A percentile compares a stretch with the other conserved stretches of the same genome.
Evolutionary conservation across 73 alveolate genomes (phyloP).

Genomic region (Halteria grandinella): DNA sequence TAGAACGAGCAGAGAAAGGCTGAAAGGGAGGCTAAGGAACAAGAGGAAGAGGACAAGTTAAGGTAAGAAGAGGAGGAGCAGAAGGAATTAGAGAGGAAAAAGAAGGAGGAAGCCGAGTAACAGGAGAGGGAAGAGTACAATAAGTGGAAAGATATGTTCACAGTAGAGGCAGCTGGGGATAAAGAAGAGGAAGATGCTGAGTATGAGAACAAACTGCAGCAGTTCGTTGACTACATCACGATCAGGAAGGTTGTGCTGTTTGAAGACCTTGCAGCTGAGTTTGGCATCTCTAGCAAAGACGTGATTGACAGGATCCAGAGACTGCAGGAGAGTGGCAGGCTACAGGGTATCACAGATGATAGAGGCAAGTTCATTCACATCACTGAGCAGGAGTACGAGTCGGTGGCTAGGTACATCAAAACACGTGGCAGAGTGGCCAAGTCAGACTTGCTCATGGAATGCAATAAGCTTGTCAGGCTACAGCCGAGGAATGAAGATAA

Average conservation of each 20-base stretch:
- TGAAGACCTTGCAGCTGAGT: constrained; percentile 79
- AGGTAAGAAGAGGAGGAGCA: constrained; percentile 64
- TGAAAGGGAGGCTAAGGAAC: constrained; percentile 56
- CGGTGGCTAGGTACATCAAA: constrained; percentile 43
- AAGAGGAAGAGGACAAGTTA: constrained; percentile 63
- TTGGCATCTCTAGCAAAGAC: constrained; percentile 62
- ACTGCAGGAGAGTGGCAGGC: constrained; percentile 59
- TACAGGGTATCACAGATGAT: constrained; percentile 82
- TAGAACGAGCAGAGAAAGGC: constrained; percentile 47
- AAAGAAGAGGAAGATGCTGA: constrained; percentile 71
- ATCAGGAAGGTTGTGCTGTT: constrained; percentile 77
- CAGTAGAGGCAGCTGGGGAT: constrained; percentile 74
- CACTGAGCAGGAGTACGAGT: constrained; percentile 67
- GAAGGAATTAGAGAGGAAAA: constrained; percentile 60
- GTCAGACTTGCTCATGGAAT: constrained; percentile 23
- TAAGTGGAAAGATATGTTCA: constrained; percentile 77
- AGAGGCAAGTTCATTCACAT: constrained; percentile 86
- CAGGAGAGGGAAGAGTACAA: constrained; percentile 78
- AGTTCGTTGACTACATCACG: constrained; percentile 67
- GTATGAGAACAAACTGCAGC: constrained; percentile 50
- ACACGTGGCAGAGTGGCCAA: constrained; percentile 50
- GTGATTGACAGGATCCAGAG: constrained; percentile 71
- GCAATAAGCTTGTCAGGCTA: constrained; percentile 42
- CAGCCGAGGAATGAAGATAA: constrained; percentile 34
- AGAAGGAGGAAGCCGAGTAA: constrained; percentile 71